Base-by-base conservation (phyloP, 1,139 yeast genomes). In the Taphrina deformans region DNA sequence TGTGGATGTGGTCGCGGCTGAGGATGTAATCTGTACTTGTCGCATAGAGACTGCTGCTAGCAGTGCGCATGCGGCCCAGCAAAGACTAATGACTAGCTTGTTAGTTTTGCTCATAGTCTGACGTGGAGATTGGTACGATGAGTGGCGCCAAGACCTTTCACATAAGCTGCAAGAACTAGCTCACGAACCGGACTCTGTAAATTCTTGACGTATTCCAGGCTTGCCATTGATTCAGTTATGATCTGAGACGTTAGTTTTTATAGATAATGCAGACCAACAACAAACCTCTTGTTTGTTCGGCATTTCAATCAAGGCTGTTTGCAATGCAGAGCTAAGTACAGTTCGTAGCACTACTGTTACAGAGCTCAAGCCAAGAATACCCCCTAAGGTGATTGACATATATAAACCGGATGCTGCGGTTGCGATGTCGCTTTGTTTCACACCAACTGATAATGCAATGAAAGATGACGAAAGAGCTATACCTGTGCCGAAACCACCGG, bases 401-500 rank as follows among this genome's bases (percentile, higher is more conserved):
- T 50, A 50, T 14, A 50, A 23, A 29, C 63, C 63, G 12, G 45
- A 27, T 2, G 46, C 41, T 7, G 63, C 46, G 24, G 50, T 50
- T 16, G 63, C 63, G 4, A 59, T 50, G 18, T 31, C 58, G 14
- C 31, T 6, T 16, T 35, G n/a, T 50, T 38, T 18, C 21, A 59
- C 45, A 10, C 45, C 56, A 23, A 59, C 55, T 18, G 63, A 48
- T 27, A 59, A 33, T 10, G 48, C 56, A 26, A 59, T 52, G 48
- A 59, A 59, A 23, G 27, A 26, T 14, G 58, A 29, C 9, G 63
- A 26, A 23, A 40, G 35, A 10, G 58, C 63, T 21, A 59, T 23
- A 3, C 58, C 63, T 10, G 59, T 59, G 5, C 58, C 58, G n/a
- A 59, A 35, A 4, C 63, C 63, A 14, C 63, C 63, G 23, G 63